A percentile compares a stretch with the other conserved stretches of the same genome.
These are phyloP conservation scores for Peniophora sp. DNA, from an alignment of 1,284 basidiomycete species.

Conservation along the genomic window DNA sequence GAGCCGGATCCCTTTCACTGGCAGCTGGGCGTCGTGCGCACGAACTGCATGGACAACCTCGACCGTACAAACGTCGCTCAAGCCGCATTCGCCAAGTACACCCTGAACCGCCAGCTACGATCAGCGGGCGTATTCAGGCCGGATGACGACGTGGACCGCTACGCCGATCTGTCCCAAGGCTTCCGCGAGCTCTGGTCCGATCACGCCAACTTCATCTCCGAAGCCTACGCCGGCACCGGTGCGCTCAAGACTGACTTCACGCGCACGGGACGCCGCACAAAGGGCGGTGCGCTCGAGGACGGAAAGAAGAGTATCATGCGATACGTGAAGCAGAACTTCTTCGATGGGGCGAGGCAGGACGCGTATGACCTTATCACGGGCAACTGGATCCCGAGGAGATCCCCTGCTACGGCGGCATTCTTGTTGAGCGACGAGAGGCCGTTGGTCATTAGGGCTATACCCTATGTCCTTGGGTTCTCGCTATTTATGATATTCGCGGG, in stretches of 20 bases:
- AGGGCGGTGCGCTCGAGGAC: conserved; percentile 77
- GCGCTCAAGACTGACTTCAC: conserved; percentile 98
- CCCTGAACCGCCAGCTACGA: conserved; percentile 74
- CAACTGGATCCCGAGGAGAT: conserved; percentile 75
- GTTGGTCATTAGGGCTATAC: conserved; percentile 78
- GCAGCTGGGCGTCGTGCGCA: conserved; percentile 68
- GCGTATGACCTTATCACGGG: conserved; percentile 94
- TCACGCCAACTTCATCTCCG: conserved; percentile 89
- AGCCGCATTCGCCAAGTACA: conserved; percentile 80
- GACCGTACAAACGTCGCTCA: conserved; percentile 98
- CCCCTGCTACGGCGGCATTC: conserved; percentile 54
- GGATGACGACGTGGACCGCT: conserved; percentile 69
- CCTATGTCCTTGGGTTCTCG: conserved; percentile 76
- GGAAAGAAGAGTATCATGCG: conserved; percentile 82
- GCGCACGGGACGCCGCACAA: conserved; percentile 84
- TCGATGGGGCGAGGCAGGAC: conserved; percentile 93
- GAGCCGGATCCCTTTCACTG: conserved; percentile 38
- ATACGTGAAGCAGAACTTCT: conserved; percentile 96
- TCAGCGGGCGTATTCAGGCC: conserved; percentile 62
- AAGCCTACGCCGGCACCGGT: conserved; percentile 91
- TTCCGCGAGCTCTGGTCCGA: conserved; percentile 97
- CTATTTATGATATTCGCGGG: conserved; percentile 84
- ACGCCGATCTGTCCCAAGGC: conserved; percentile 70
- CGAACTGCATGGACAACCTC: conserved; percentile 94
- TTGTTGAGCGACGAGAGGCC: conserved; percentile 76